Conservation (phyloP, 2,329 filamentous ascomycete species). For the Capronia coronata region DNA sequence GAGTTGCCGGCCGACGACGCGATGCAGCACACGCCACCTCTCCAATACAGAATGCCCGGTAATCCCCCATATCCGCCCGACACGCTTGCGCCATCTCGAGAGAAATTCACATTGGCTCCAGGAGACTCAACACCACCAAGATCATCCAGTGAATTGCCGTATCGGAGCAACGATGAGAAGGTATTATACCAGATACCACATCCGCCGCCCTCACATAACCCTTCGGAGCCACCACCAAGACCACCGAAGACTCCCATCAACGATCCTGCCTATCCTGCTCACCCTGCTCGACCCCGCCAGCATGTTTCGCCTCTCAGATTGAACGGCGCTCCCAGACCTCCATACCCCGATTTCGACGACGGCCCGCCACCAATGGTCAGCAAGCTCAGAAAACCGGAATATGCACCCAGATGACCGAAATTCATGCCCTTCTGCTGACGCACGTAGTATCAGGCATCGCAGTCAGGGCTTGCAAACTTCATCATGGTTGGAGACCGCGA, state of each 20-base stretch:
- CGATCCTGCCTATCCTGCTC: conserved; percentile 15
- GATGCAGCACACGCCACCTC: conserved; percentile 29
- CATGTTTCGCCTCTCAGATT: conserved; percentile 36
- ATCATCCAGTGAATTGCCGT: conserved; percentile 28
- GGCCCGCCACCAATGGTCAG: conserved; percentile 72
- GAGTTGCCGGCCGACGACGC: conserved; percentile 54
- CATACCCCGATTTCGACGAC: conserved; percentile 75
- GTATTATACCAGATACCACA: conserved; percentile 30
- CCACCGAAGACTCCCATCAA: conserved; percentile 69
- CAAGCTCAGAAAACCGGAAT: conserved; percentile 77
- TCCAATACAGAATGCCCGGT: conserved; percentile 25
- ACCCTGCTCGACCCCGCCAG: conserved; percentile 19
- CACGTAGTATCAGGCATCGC: not conserved
- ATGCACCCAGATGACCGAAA: conserved; percentile 31
- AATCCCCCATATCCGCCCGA: conserved; percentile 35
- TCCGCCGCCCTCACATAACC: conserved; percentile 31
- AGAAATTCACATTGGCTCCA: conserved; percentile 61
- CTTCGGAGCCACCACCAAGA: conserved; percentile 55
- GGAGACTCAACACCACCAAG: conserved; percentile 46
- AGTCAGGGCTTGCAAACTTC: not conserved
- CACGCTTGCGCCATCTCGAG: conserved; percentile 49
- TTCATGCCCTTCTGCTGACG: not conserved
- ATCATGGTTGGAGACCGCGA: not conserved
- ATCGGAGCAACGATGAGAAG: conserved; percentile 35
- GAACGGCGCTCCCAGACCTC: conserved; percentile 36